Conservation (phyloP, 1,139 yeast species). For the Hyphopichia burtonii region DNA sequence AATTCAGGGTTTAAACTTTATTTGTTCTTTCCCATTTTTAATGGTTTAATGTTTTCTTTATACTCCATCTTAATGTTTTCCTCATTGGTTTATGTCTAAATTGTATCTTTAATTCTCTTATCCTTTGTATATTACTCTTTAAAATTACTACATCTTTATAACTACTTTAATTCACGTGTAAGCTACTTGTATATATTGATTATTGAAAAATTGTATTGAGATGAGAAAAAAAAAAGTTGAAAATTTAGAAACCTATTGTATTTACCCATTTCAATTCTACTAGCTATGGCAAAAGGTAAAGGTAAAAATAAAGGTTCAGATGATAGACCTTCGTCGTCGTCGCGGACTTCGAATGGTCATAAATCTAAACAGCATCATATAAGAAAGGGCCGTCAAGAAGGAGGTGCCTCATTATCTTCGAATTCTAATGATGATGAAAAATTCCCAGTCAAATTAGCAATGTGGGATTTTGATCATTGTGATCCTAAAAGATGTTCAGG, state of each 20-base stretch:
- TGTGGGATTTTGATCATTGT: conserved; percentile 98
- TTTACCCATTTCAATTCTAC: no score
- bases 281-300: conserved; percentile 47
- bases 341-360: conserved; percentile 57
- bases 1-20: neutral
- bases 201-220: no score
- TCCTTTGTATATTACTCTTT: neutral
- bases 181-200: no score
- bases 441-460: conserved; percentile 72
- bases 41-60: neutral
- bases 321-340: conserved; percentile 25
- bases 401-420: conserved; percentile 13
- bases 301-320: conserved; percentile 63
- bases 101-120: neutral
- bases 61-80: neutral
- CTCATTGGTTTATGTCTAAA: neutral
- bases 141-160: no score
- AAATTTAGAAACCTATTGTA: no score
- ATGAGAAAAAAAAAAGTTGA: neutral
- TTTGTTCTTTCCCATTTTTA: neutral
- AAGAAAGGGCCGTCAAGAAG: conserved; percentile 50
- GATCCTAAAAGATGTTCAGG: conserved; percentile 98
- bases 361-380: conserved; percentile 53
- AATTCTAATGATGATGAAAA: conserved; percentile 20
- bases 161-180: no score